These are phyloP conservation scores for Candida odintsovae DNA, from an alignment of 805 yeast genomes.

Conservation along the genomic window DNA sequence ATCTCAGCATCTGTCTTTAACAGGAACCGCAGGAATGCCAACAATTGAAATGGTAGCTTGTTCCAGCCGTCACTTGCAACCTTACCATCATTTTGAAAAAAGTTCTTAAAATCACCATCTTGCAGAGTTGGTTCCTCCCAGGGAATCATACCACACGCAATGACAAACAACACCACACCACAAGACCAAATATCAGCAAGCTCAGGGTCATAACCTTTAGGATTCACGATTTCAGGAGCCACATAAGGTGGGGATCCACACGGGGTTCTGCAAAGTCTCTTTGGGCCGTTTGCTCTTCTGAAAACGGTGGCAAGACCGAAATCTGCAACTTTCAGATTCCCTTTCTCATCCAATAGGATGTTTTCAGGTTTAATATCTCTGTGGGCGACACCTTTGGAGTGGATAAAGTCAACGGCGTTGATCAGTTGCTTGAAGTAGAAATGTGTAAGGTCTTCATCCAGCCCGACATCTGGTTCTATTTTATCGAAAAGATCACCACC, in stretches of 20 bases:
- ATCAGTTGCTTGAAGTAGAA: slow-evolving; percentile 63
- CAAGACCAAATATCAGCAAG: slow-evolving; percentile 64
- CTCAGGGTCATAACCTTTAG: slow-evolving; percentile 49
- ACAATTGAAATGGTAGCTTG: slow-evolving; percentile 39
- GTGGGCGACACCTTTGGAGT: slow-evolving; percentile 59
- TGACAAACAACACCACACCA: slow-evolving; percentile 57
- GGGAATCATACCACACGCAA: slow-evolving; percentile 61
- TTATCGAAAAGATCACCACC: slow-evolving; percentile 79
- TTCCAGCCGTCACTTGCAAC: slow-evolving; percentile 48
- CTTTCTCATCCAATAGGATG: slow-evolving; percentile 53
- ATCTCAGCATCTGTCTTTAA: slow-evolving; percentile 42
- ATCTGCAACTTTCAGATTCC: slow-evolving; percentile 70
- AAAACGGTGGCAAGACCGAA: slow-evolving; percentile 69
- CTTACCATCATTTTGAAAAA: slow-evolving; percentile 40
- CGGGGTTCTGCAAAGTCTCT: slow-evolving; percentile 42
- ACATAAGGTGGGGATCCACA: slow-evolving; percentile 75
- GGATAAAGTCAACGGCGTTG: slow-evolving; percentile 55
- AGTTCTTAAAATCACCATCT: slow-evolving; percentile 43
- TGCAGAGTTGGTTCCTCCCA: slow-evolving; percentile 60
- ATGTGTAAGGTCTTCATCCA: slow-evolving; percentile 59
- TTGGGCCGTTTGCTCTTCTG: slow-evolving; percentile 40
- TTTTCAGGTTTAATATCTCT: slow-evolving; percentile 69
- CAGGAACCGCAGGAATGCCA: slow-evolving; percentile 48
- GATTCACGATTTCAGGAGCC: slow-evolving; percentile 62
- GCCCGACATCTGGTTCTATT: slow-evolving; percentile 71